These are phyloP conservation scores for Lachancea fermentati DNA, from an alignment of 805 yeast genomes.

Conservation along the genomic window DNA sequence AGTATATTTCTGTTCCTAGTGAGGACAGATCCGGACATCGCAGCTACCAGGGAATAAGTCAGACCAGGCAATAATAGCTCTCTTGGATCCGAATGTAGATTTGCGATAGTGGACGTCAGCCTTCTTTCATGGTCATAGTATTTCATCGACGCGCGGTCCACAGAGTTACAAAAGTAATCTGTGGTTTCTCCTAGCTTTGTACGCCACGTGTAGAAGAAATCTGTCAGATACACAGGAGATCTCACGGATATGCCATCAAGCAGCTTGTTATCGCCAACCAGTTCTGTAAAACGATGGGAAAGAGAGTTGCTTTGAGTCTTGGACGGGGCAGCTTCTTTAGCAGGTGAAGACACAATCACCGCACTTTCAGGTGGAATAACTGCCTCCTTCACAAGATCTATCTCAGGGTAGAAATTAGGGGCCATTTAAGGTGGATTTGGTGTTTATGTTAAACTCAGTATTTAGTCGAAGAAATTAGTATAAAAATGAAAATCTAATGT, in stretches of 20 bases:
- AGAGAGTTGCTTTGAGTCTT: conserved; percentile 7
- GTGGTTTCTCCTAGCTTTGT: conserved; percentile 8
- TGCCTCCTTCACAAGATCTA: conserved; percentile 21
- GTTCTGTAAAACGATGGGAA: conserved; percentile 6
- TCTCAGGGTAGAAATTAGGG: conserved; percentile 22
- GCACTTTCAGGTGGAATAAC: conserved; percentile 22
- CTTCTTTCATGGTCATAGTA: conserved; percentile 46
- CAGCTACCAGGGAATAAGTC: conserved; percentile 49
- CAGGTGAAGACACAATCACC: conserved; percentile 16
- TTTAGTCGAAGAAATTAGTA: too few relatives aligned
- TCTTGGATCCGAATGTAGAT: conserved; percentile 45
- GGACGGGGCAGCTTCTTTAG: conserved; percentile 15
- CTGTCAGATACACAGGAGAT: conserved; percentile 19
- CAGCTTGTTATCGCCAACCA: conserved; percentile 20
- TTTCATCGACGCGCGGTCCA: conserved; percentile 39
- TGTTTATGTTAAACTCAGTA: too few relatives aligned
- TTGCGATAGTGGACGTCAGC: conserved; percentile 46
- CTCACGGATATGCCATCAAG: conserved; percentile 28
- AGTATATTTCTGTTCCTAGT: conserved; percentile 49
- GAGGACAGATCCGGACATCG: conserved; percentile 53
- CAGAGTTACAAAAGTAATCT: conserved; percentile 25
- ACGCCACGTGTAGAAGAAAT: conserved; percentile 16
- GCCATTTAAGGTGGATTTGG: conserved; percentile 8
- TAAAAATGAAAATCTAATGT: neutral
- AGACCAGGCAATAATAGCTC: conserved; percentile 57